Evolutionary conservation across 192 early-diverging fungal genomes (phyloP).

Genomic region (Anaeromyces robustus): DNA sequence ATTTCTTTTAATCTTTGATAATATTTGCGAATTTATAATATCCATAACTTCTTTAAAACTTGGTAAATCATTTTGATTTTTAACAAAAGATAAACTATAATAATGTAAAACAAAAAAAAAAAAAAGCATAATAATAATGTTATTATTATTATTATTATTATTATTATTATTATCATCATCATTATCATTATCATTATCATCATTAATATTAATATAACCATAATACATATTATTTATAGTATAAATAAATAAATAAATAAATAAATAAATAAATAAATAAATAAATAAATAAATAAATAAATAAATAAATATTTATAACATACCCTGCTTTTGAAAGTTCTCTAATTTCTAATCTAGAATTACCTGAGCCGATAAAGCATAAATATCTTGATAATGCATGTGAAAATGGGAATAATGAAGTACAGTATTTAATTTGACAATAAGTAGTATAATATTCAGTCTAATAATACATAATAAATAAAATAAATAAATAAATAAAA

Average conservation of each 20-base stretch:
- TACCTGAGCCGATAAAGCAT: conserved; percentile 14
- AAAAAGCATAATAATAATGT: too few species aligned
- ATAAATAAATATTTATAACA: too few species aligned
- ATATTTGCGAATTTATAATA: conserved; percentile 8
- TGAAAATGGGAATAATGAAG: conserved; percentile 23
- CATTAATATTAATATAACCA: too few species aligned
- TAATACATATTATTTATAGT: not conserved
- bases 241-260: not conserved
- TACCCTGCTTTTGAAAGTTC: conserved; percentile 28
- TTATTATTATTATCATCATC: too few species aligned
- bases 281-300: conserved; percentile 11
- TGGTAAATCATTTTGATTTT: conserved; percentile 1
- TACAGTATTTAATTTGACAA: conserved; percentile 21
- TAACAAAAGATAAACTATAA: not conserved
- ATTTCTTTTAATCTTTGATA: conserved; percentile 25
- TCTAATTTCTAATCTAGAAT: conserved; percentile 27
- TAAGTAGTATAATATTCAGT: conserved; percentile 23
- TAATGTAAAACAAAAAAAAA: too few species aligned
- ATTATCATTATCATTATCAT: too few species aligned
- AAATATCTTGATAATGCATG: conserved; percentile 22
- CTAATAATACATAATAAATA: too few species aligned
- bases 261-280: not conserved
- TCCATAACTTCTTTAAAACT: not conserved
- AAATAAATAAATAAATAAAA: too few species aligned
- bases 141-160: too few species aligned